Evolutionary conservation across 192 early-diverging fungal species (phyloP).

Genomic region (Rhizophagus sp.): DNA sequence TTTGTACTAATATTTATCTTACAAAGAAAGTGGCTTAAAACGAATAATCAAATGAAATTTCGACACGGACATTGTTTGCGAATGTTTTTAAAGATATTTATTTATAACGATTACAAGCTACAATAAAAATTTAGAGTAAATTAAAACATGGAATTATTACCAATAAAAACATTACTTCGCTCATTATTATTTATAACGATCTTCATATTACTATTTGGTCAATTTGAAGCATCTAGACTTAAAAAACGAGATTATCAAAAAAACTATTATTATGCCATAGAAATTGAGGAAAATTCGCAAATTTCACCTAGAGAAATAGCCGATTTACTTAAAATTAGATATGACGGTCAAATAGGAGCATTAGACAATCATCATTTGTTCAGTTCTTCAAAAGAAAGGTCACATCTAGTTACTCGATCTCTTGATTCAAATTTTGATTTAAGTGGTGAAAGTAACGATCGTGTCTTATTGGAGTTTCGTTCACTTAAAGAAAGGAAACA

Average conservation of each 20-base stretch:
- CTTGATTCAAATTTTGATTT: not conserved
- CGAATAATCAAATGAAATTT: too few species aligned
- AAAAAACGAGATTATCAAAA: constrained; percentile 43
- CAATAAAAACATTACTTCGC: not conserved
- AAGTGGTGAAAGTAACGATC: constrained; percentile 32
- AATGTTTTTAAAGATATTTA: not conserved
- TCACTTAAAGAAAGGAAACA: constrained; percentile 27
- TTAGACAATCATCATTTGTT: constrained; percentile 65
- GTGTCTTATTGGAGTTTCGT: constrained; percentile 40
- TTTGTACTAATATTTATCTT: too few species aligned
- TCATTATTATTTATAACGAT: not conserved
- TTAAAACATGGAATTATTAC: not conserved
- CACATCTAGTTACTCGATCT: constrained; percentile 25
- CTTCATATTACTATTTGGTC: not conserved
- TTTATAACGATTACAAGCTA: not conserved
- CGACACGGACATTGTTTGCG: too few species aligned
- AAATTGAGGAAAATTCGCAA: constrained; percentile 36
- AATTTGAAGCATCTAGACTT: not conserved
- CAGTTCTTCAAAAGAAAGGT: constrained; percentile 47
- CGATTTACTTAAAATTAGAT: constrained; percentile 40
- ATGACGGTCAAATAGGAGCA: constrained; percentile 68
- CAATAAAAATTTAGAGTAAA: not conserved
- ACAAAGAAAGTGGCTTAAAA: too few species aligned
- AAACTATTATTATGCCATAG: constrained; percentile 51
- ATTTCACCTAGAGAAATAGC: constrained; percentile 41